A percentile compares a stretch with the other conserved stretches of the same genome.
These are phyloP conservation scores for Selaginella tamariscina DNA, from an alignment of 75 land plant species.

Conservation along the genomic window DNA sequence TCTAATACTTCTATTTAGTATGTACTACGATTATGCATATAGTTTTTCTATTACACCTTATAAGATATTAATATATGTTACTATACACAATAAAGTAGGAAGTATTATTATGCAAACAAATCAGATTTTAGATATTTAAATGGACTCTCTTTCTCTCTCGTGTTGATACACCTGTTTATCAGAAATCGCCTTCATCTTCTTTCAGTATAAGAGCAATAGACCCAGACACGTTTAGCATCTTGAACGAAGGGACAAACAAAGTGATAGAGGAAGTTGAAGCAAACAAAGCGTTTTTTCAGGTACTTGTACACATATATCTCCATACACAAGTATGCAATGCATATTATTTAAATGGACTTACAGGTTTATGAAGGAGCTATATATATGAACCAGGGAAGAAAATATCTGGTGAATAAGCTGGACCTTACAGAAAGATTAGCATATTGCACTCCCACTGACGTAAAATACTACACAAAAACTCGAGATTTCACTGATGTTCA, in stretches of 20 bases:
- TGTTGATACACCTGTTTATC: not conserved
- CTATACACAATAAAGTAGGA: too few relatives aligned
- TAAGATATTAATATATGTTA: too few relatives aligned
- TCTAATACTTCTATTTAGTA: too few relatives aligned
- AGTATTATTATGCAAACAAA: too few relatives aligned
- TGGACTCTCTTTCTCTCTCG: not conserved
- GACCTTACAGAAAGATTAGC: conserved; percentile 68
- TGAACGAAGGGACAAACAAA: conserved; percentile 46
- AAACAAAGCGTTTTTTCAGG: conserved; percentile 96
- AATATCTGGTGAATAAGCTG: conserved; percentile 54
- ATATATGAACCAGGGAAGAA: conserved; percentile 80
- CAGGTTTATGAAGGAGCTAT: conserved; percentile 99
- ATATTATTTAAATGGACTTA: not conserved
- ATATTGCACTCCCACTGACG: conserved; percentile 53
- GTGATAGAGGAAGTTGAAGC: conserved; percentile 95
- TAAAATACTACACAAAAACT: conserved; percentile 89
- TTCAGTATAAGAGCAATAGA: conserved; percentile 78
- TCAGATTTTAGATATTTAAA: too few relatives aligned
- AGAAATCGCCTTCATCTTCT: conserved; percentile 67
- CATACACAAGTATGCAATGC: not conserved
- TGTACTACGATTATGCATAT: too few relatives aligned
- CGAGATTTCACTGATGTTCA: conserved; percentile 91
- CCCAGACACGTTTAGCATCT: conserved; percentile 56
- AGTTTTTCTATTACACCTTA: too few relatives aligned
- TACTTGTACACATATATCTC: conserved; percentile 13